Percentiles rank a stretch among this genome's conserved stretches.
phyloP scores from a whole-genome alignment of 108 stramenopile genomes.

The Skeletonema menzelii region DNA sequence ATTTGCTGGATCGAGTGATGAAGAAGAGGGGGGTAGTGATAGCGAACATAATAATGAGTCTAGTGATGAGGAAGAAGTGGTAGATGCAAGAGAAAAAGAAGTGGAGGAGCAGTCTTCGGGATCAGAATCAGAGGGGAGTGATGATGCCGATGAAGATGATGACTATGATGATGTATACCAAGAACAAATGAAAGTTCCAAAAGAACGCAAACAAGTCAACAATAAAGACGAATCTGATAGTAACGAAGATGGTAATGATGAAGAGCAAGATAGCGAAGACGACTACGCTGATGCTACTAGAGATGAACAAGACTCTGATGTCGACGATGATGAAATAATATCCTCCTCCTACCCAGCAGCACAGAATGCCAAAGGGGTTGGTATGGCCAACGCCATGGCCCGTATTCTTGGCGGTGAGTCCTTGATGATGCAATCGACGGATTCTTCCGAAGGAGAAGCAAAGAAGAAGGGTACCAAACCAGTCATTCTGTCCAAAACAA shows the following conservation, averaged over 20 bases:
- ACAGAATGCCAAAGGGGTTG: conserved; percentile 25
- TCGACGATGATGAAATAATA: conserved; percentile 21
- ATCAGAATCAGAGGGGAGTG: conserved; percentile 20
- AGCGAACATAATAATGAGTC: conserved; percentile 15
- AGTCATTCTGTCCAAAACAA: conserved; percentile 67
- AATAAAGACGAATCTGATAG: conserved; percentile 21
- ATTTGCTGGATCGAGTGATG: conserved; percentile 88
- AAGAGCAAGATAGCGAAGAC: conserved; percentile 18
- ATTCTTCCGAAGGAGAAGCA: conserved; percentile 8
- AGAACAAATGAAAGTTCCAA: not conserved
- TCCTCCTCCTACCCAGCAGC: conserved; percentile 13
- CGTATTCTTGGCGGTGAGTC: conserved; percentile 63
- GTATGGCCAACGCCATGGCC: conserved; percentile 86
- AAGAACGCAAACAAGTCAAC: conserved; percentile 6
- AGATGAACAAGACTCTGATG: conserved; percentile 15
- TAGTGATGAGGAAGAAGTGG: conserved; percentile 5
- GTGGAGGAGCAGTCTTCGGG: conserved; percentile 4
- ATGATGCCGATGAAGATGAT: conserved; percentile 23
- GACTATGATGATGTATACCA: conserved; percentile 31
- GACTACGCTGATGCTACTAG: conserved; percentile 20
- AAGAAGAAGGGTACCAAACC: conserved; percentile 2
- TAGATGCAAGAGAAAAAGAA: conserved; percentile 9
- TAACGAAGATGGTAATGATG: conserved; percentile 18
- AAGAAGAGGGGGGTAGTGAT: conserved; percentile 43
- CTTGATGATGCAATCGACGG: not conserved